Conservation (phyloP, 495 filamentous ascomycete genomes). For the Lichina pygmaea region DNA sequence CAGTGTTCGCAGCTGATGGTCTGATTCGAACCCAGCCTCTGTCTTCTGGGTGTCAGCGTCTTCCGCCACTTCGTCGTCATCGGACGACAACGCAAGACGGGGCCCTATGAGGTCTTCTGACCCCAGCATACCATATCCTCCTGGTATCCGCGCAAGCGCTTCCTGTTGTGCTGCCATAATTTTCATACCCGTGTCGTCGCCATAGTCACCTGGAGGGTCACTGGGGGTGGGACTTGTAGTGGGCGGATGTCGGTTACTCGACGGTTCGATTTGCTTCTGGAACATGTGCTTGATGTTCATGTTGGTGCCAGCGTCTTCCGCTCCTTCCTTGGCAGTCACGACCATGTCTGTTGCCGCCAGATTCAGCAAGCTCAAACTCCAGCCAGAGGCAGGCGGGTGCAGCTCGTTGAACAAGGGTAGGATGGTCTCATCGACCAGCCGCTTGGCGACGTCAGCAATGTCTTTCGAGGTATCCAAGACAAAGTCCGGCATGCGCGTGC, state of each 20-base stretch:
- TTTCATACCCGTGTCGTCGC: background rate
- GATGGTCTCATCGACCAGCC: conserved; percentile 38
- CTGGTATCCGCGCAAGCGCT: background rate
- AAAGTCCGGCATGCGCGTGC: conserved; percentile 35
- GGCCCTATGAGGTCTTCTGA: background rate
- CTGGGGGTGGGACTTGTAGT: too few relatives aligned
- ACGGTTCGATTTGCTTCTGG: conserved; percentile 1
- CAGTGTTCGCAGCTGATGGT: too few relatives aligned
- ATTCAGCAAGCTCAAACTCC: conserved; percentile 64
- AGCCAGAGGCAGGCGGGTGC: conserved; percentile 38
- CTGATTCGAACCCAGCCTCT: too few relatives aligned
- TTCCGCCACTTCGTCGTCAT: too few relatives aligned
- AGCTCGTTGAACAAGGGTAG: conserved; percentile 46
- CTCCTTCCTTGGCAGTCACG: conserved; percentile 19
- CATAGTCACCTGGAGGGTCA: background rate
- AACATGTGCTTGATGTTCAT: conserved; percentile 16
- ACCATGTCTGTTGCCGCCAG: conserved; percentile 70
- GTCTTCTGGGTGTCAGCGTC: too few relatives aligned
- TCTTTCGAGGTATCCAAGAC: conserved; percentile 33
- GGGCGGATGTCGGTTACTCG: too few relatives aligned
- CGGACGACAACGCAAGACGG: too few relatives aligned
- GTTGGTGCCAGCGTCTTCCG: conserved; percentile 7
- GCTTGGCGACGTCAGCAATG: conserved; percentile 29
- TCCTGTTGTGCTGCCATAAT: background rate
- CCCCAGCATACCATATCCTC: background rate